phyloP scores from a whole-genome alignment of 495 filamentous ascomycete genomes.

The Lepraria neglecta region DNA sequence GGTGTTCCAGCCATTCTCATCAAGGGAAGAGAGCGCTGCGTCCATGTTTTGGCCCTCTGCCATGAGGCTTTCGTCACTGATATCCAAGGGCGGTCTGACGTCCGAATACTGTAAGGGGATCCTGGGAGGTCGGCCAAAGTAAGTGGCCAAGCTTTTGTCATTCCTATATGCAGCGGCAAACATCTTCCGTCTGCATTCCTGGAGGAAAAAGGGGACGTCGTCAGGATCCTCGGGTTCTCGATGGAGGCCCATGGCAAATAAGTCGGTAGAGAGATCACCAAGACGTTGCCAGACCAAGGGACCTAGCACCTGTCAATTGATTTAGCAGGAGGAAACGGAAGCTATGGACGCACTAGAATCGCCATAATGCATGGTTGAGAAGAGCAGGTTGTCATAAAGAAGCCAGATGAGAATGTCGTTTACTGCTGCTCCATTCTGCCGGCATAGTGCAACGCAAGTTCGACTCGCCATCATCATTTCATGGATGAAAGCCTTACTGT shows the following conservation, averaged over 20 bases:
- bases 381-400: neutral
- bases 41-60: neutral
- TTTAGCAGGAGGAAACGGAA: neutral
- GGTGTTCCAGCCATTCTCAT: constrained; percentile 3
- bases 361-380: neutral
- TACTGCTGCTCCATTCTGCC: neutral
- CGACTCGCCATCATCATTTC: constrained; percentile 6
- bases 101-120: constrained; percentile 1
- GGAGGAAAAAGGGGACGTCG: neutral
- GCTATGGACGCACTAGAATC: neutral
- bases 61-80: neutral
- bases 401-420: neutral
- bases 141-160: neutral
- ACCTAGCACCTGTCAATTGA: neutral
- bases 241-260: neutral
- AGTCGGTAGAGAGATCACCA: neutral
- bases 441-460: neutral
- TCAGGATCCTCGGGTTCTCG: neutral
- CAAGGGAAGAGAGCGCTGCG: neutral
- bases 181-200: neutral
- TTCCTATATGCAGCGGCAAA: neutral
- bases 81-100: neutral
- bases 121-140: neutral
- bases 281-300: constrained; percentile 1
- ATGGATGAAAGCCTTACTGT: neutral